Percentiles rank a stretch among this genome's conserved stretches.
These are phyloP conservation scores for Penicillium soppii DNA, from an alignment of 495 filamentous ascomycete genomes.

Conservation along the genomic window DNA sequence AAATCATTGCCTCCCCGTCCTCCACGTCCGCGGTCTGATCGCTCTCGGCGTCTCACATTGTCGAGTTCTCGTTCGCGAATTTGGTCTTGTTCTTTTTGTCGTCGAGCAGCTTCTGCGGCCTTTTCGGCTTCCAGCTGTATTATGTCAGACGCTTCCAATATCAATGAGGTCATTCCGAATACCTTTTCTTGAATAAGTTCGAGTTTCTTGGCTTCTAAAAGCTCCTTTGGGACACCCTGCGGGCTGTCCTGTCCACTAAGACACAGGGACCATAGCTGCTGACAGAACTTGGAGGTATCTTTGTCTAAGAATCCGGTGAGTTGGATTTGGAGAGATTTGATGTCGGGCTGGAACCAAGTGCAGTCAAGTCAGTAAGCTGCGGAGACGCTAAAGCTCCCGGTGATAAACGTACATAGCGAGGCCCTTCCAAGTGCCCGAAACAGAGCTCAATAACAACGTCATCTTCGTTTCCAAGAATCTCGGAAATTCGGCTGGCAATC, in stretches of 20 bases:
- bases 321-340: constrained; percentile 89
- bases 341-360: constrained; percentile 70
- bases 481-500: constrained; percentile 84
- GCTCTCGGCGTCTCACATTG: constrained; percentile 68
- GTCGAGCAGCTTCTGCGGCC: constrained; percentile 71
- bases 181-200: constrained; percentile 95
- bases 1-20: constrained; percentile 45
- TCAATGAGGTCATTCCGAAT: constrained; percentile 8
- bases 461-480: constrained; percentile 86
- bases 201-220: constrained; percentile 92
- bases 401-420: constrained; percentile 66
- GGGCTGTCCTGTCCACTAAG: constrained; percentile 85
- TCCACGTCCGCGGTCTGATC: constrained; percentile 63
- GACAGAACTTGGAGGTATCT: constrained; percentile 87
- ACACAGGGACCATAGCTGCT: constrained; percentile 88
- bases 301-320: constrained; percentile 95
- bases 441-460: constrained; percentile 93
- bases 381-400: constrained; percentile 1
- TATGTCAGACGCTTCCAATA: too few relatives aligned
- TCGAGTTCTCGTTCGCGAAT: constrained; percentile 60
- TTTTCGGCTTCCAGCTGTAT: constrained; percentile 78
- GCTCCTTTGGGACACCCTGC: constrained; percentile 89
- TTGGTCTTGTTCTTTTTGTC: constrained; percentile 65
- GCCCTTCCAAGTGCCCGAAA: constrained; percentile 81
- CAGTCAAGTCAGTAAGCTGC: constrained; percentile 10